These are phyloP conservation scores for Stevia rebaudiana DNA, from an alignment of 140 eudicot genomes.

Conservation along the genomic window DNA sequence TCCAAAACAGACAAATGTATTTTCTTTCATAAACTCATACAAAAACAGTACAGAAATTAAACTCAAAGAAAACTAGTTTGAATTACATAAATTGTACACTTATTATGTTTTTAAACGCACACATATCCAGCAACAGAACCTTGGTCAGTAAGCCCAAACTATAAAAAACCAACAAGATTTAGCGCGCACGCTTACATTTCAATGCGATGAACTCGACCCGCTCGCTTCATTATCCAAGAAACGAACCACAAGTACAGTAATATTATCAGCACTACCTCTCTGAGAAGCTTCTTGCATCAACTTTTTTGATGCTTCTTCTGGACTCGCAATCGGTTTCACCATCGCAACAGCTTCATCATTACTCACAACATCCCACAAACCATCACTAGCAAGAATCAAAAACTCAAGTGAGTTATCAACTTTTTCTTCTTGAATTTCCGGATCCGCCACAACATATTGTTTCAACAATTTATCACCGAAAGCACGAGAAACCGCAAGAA, in stretches of 20 bases:
- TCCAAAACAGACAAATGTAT: constrained; percentile 6
- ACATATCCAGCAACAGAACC: not conserved
- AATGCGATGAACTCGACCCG: constrained; percentile 33
- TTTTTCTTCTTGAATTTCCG: constrained; percentile 83
- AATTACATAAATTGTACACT: constrained; percentile 13
- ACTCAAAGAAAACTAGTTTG: not conserved
- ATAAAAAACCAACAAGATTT: constrained; percentile 4
- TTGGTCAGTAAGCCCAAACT: not conserved
- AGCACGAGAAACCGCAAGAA: constrained; percentile 97
- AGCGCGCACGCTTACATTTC: constrained; percentile 22
- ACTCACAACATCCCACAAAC: constrained; percentile 89
- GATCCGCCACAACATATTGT: constrained; percentile 94
- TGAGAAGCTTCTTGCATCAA: constrained; percentile 80
- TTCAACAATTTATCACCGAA: constrained; percentile 90
- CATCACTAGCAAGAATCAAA: constrained; percentile 88
- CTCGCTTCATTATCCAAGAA: constrained; percentile 50
- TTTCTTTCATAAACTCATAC: constrained; percentile 5
- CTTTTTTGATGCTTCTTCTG: constrained; percentile 81
- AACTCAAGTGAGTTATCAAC: constrained; percentile 83
- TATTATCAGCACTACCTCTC: constrained; percentile 87
- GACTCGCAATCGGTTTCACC: constrained; percentile 63
- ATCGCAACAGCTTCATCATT: constrained; percentile 91
- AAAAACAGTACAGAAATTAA: constrained; percentile 2
- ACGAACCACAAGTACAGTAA: constrained; percentile 74
- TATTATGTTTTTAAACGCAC: constrained; percentile 12